A percentile compares a stretch with the other conserved stretches of the same genome.
Conservation (phyloP, 164 flowering plant genomes). For the Saururus chinensis region DNA sequence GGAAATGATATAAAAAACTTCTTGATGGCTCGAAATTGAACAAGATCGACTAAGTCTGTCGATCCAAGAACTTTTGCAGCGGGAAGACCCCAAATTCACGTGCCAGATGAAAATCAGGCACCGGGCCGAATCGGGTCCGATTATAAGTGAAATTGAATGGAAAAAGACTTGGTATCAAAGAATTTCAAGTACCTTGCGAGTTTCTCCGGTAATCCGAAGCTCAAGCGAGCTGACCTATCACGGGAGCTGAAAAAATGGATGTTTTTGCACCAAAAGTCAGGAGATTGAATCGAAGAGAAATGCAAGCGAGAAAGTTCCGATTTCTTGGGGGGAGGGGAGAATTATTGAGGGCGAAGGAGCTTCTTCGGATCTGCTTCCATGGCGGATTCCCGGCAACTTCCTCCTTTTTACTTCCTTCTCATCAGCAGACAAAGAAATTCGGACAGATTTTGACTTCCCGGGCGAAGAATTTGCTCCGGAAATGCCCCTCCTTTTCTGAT, state of each 20-base stretch:
- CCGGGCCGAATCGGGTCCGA: neutral
- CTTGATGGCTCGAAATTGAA: too few relatives aligned
- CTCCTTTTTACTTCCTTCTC: too few relatives aligned
- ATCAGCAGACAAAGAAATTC: neutral
- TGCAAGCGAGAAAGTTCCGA: neutral
- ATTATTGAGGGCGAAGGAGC: neutral
- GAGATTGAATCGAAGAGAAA: too few relatives aligned
- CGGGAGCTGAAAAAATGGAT: neutral
- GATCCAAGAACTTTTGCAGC: neutral
- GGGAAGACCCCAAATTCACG: neutral
- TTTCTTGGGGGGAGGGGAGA: neutral
- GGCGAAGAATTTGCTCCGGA: neutral
- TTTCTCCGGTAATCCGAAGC: neutral
- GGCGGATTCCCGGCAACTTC: conserved; percentile 3
- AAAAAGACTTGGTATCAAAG: neutral
- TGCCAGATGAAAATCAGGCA: neutral
- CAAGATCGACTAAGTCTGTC: too few relatives aligned
- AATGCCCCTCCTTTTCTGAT: too few relatives aligned
- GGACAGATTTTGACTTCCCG: neutral
- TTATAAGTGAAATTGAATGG: too few relatives aligned
- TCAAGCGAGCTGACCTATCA: neutral
- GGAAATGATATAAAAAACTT: too few relatives aligned
- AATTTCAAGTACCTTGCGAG: neutral
- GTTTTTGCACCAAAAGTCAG: neutral
- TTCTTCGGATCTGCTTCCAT: neutral